phyloP scores from a whole-genome alignment of 768 basidiomycete genomes.

The Tricholoma sp. region DNA sequence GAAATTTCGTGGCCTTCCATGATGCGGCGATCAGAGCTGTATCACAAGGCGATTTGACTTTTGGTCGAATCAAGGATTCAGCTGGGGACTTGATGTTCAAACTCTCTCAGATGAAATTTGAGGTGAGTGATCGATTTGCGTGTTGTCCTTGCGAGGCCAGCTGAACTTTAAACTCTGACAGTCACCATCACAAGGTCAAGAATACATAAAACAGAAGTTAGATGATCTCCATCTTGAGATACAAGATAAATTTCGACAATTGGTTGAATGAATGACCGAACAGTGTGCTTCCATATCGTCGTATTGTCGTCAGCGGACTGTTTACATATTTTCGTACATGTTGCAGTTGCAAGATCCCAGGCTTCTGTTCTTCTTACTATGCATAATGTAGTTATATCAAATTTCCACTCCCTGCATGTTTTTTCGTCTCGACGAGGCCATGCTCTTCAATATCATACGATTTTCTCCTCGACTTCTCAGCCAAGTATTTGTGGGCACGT shows the following conservation, averaged over 20 bases:
- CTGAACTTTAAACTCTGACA: slow-evolving; percentile 23
- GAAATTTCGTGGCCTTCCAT: slow-evolving; percentile 92
- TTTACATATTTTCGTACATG: neutral
- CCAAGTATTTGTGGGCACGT: slow-evolving; percentile 48
- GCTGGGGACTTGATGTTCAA: slow-evolving; percentile 90
- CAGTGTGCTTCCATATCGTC: neutral
- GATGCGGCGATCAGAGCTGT: slow-evolving; percentile 87
- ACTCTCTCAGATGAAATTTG: slow-evolving; percentile 99
- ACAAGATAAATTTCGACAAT: slow-evolving; percentile 85
- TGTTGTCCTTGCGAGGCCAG: neutral
- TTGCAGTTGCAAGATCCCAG: neutral
- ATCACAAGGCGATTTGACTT: slow-evolving; percentile 76
- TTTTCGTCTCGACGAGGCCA: neutral
- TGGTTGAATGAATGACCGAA: slow-evolving; percentile 55
- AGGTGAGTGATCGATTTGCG: slow-evolving; percentile 46
- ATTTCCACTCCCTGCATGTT: neutral
- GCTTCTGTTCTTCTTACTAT: neutral
- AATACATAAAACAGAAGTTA: slow-evolving; percentile 74
- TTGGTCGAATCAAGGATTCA: slow-evolving; percentile 81
- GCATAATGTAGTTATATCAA: neutral
- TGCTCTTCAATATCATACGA: neutral
- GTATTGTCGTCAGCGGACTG: neutral
- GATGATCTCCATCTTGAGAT: slow-evolving; percentile 83
- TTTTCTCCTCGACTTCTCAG: slow-evolving; percentile 18
- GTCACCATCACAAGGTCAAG: slow-evolving; percentile 91